Evolutionary conservation across 2,329 filamentous ascomycete genomes (phyloP).

Genomic region (Pseudohalonectria lignicola): DNA sequence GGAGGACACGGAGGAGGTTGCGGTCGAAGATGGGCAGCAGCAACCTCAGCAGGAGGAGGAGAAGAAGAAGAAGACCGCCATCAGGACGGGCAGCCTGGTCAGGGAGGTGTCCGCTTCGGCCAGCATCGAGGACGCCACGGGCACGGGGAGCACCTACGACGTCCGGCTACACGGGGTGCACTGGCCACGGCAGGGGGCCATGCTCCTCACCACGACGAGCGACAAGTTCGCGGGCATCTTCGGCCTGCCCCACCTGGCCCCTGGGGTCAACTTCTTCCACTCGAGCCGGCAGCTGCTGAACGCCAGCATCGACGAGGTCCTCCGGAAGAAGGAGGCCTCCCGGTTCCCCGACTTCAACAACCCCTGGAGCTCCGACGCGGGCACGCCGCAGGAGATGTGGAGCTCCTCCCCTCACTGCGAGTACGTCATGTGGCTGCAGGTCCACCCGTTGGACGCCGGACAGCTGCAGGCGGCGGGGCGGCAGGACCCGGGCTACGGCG

Average conservation of each 20-base stretch:
- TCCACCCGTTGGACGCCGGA: constrained; percentile 42
- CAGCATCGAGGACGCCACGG: constrained; percentile 60
- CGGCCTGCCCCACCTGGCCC: constrained; percentile 71
- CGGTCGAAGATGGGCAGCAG: too few relatives aligned
- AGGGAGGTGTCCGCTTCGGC: constrained; percentile 61
- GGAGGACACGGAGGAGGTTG: constrained; percentile 9
- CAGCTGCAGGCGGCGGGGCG: constrained; percentile 12
- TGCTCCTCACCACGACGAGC: constrained; percentile 79
- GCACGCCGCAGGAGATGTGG: constrained; percentile 46
- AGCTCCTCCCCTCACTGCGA: constrained; percentile 71
- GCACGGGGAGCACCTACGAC: constrained; percentile 65
- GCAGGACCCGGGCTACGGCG: background rate
- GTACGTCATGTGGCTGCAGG: constrained; percentile 75
- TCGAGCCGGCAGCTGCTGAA: constrained; percentile 58
- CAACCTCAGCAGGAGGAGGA: constrained; percentile 14
- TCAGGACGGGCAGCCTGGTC: constrained; percentile 38
- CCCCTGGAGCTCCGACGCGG: constrained; percentile 63
- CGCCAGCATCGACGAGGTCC: constrained; percentile 55
- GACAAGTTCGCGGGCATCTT: constrained; percentile 93
- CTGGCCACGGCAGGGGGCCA: constrained; percentile 68
- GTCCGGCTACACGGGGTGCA: constrained; percentile 76
- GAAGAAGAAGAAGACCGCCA: background rate
- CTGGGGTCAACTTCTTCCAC: constrained; percentile 43
- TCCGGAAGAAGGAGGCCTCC: constrained; percentile 52
- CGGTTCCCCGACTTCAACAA: constrained; percentile 47